Evolutionary conservation across 805 yeast species (phyloP).

Genomic region (Saturnispora besseyi): DNA sequence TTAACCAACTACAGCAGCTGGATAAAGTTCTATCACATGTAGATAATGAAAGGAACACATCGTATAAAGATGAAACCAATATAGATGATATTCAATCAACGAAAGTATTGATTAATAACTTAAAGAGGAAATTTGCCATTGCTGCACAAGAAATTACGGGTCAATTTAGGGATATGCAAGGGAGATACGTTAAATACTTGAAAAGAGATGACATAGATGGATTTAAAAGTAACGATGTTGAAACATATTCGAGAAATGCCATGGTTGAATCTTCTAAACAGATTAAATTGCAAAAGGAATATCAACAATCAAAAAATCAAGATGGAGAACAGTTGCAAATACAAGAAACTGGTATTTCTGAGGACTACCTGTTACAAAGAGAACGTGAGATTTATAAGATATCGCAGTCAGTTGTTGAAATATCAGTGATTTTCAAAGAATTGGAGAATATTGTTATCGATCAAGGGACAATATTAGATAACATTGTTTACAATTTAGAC

Average conservation of each 20-base stretch:
- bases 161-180: conserved; percentile 77
- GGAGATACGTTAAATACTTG: conserved; percentile 75
- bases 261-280: conserved; percentile 36
- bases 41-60: background rate
- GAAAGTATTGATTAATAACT: conserved; percentile 57
- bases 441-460: conserved; percentile 87
- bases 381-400: conserved; percentile 84
- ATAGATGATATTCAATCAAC: conserved; percentile 6
- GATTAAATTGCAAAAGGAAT: conserved; percentile 31
- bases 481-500: conserved; percentile 87
- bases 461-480: conserved; percentile 88
- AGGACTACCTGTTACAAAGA: conserved; percentile 50
- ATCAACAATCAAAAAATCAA: conserved; percentile 29
- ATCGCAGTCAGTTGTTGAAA: conserved; percentile 91
- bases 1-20: conserved; percentile 51
- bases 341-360: conserved; percentile 48
- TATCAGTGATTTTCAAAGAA: conserved; percentile 87
- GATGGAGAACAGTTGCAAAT: conserved; percentile 41
- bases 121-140: conserved; percentile 76
- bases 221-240: conserved; percentile 26
- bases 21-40: conserved; percentile 5
- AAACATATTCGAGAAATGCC: conserved; percentile 45
- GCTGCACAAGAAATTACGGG: conserved; percentile 74
- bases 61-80: conserved; percentile 1
- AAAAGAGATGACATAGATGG: conserved; percentile 56